Evolutionary conservation across 1,284 basidiomycete species (phyloP), one percentile per base, ranked within the genome.

Genomic region (Irpex sp.): DNA sequence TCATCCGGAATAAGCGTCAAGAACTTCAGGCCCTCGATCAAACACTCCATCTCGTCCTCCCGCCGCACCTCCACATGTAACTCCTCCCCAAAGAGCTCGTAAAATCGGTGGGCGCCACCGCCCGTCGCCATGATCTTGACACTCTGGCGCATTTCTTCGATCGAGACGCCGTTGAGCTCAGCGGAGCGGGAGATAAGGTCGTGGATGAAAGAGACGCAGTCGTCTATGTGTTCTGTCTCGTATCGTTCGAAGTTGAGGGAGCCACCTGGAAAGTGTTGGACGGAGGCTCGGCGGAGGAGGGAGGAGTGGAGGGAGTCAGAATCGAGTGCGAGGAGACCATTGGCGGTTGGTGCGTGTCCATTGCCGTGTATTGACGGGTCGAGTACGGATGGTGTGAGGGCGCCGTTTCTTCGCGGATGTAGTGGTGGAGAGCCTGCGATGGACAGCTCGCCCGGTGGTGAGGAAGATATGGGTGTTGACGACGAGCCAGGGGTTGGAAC

Each of bases 61-160:
- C 90, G 80, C 64, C 83, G 80, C 50, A 99, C 92, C 74, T 95
- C 93, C 61, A 98, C 93, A 31, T 85, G 89, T 3, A 98, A 80
- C 65, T 88, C 87, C 21, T 78, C 78, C 64, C 82, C 82, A 74
- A 99, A 92, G 57, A 92, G 78, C 69, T 95, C 92, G 75, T 96
- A 90, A 78, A 96, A 98, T 72, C 87, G 88, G 81, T 98, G 95
- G 51, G 97, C 97, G 53, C 97, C 97, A 11, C 97, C 97, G 47
- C 97, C 97, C 0, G 97, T 99, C 4, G 96, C 95, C 88, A 98
- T 94, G 71, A 99, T 94, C 80, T 97, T 96, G 73, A 99, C 96
- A 55, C 91, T 89, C 63, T 84, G 82, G 67, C 92, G 89, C 97
- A 99, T 98, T 71, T 95, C 90, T 62, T 89, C 88, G 66, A 97